Conservation (phyloP, 2,329 filamentous ascomycete species). For the Ceratocystis destructans region DNA sequence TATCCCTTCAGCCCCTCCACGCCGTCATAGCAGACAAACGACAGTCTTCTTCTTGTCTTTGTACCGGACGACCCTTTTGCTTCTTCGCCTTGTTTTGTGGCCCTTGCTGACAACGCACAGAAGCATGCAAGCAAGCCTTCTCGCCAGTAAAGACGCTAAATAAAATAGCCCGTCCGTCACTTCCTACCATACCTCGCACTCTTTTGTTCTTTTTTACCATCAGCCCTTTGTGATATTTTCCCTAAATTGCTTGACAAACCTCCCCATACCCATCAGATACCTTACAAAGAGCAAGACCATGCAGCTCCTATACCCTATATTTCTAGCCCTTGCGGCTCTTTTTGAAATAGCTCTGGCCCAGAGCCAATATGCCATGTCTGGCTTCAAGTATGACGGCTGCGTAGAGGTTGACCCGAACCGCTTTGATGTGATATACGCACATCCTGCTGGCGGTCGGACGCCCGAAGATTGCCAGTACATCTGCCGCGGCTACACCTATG, state of each 20-base stretch:
- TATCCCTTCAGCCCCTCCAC: neutral
- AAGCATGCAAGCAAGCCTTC: neutral
- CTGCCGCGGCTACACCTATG: constrained; percentile 18
- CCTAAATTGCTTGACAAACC: neutral
- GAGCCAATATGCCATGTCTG: constrained; percentile 12
- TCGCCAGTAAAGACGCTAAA: neutral
- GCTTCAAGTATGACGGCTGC: constrained; percentile 19
- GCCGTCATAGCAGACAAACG: neutral
- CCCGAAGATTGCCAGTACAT: constrained; percentile 20
- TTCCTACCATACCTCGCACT: neutral
- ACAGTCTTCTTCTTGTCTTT: neutral
- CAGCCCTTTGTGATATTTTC: neutral
- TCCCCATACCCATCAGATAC: neutral
- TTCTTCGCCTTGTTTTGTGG: neutral
- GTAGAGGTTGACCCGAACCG: constrained; percentile 8
- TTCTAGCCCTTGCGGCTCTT: neutral
- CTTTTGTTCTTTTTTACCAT: neutral
- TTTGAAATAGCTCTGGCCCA: constrained; percentile 15
- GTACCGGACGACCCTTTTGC: neutral
- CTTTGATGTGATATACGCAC: constrained; percentile 8
- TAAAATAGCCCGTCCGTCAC: neutral
- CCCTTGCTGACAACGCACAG: neutral
- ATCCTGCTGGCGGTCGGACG: constrained; percentile 17
- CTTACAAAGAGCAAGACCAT: constrained; percentile 6
- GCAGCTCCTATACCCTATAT: constrained; percentile 3